These are phyloP conservation scores for Euphorbia pulcherrima DNA, from an alignment of 345 rosid genomes.

Conservation along the genomic window DNA sequence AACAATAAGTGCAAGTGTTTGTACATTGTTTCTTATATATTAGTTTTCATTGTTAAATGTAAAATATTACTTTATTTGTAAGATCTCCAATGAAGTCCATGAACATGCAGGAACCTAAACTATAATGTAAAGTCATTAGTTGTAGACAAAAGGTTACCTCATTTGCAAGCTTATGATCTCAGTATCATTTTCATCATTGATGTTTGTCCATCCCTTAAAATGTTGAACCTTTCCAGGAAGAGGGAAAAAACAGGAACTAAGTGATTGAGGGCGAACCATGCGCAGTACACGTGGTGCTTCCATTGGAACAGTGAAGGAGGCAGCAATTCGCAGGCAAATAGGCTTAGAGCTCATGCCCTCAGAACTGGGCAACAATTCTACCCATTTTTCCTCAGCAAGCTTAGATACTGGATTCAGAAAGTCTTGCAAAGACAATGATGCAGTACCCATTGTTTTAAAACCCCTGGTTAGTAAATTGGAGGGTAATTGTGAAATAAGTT, in stretches of 20 bases:
- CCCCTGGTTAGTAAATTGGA: conserved; percentile 41
- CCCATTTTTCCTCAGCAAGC: conserved; percentile 74
- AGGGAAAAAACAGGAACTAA: conserved; percentile 59
- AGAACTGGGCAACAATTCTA: conserved; percentile 52
- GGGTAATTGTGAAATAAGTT: conserved; percentile 54
- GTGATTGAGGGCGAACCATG: conserved; percentile 44
- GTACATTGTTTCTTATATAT: background rate
- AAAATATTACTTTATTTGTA: background rate
- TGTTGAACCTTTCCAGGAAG: conserved; percentile 39
- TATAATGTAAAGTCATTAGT: conserved; percentile 5
- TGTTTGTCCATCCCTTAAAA: conserved; percentile 39
- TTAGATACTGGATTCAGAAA: conserved; percentile 55
- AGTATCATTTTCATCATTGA: conserved; percentile 50
- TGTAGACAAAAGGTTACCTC: conserved; percentile 52
- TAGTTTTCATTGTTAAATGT: background rate
- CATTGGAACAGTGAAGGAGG: conserved; percentile 65
- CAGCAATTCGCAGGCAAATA: conserved; percentile 54
- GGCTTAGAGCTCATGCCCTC: conserved; percentile 38
- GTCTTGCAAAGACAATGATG: conserved; percentile 53
- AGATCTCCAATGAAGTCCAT: background rate
- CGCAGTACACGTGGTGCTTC: conserved; percentile 47
- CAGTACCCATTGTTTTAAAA: conserved; percentile 51
- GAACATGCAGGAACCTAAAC: background rate
- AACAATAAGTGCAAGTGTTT: background rate
- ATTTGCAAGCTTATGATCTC: conserved; percentile 73